phyloP scores from a whole-genome alignment of 345 rosid genomes.

The Populus pruinosa region DNA sequence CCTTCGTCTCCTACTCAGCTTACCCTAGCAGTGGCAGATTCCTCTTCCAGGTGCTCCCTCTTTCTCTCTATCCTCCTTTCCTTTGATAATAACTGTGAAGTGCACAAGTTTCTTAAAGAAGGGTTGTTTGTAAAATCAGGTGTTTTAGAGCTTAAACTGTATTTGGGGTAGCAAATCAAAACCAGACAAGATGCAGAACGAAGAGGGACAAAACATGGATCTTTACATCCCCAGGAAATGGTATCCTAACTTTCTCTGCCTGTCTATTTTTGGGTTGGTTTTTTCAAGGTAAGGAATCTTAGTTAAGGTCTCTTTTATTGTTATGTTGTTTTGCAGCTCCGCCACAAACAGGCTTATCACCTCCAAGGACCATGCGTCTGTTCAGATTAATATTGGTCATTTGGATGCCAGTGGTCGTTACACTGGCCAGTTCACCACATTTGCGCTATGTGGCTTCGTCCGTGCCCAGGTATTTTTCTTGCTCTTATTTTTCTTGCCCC shows the following conservation, averaged over 20 bases:
- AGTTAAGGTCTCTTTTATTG: background rate
- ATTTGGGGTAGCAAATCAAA: background rate
- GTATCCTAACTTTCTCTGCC: slow-evolving; percentile 22
- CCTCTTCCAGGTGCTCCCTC: background rate
- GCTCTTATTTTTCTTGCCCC: no score
- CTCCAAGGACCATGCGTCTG: slow-evolving; percentile 68
- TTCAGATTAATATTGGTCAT: slow-evolving; percentile 65
- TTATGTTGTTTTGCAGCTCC: slow-evolving; percentile 40
- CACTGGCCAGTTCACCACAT: slow-evolving; percentile 47
- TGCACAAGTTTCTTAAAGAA: background rate
- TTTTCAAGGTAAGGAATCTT: background rate
- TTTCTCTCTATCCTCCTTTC: background rate
- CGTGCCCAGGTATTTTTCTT: slow-evolving; percentile 54
- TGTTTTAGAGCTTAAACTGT: background rate
- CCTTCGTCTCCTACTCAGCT: background rate
- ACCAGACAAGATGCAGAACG: slow-evolving; percentile 82
- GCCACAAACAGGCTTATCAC: slow-evolving; percentile 72
- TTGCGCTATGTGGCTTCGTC: slow-evolving; percentile 62
- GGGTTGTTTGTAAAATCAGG: background rate
- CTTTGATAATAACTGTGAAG: background rate
- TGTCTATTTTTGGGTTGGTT: background rate
- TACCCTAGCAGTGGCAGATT: background rate
- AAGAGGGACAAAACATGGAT: slow-evolving; percentile 79
- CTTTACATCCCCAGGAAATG: slow-evolving; percentile 93
- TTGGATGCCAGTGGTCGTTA: slow-evolving; percentile 54